Evolutionary conservation across 1,284 basidiomycete genomes (phyloP), one percentile per base, ranked within the genome.

Genomic region (Melampsora americana): DNA sequence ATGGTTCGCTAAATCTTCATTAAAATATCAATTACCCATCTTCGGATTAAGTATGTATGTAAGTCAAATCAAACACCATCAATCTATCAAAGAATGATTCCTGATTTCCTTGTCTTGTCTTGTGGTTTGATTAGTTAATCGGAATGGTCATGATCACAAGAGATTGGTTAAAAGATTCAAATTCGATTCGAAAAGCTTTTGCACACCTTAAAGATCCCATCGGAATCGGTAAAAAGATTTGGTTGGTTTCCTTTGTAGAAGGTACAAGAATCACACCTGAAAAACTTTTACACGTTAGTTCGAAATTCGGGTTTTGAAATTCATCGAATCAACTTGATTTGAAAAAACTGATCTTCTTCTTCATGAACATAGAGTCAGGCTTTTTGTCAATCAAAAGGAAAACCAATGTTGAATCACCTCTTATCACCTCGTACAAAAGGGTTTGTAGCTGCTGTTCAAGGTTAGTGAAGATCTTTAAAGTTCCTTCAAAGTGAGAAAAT

Each of bases 11-110:
- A 74, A 74, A 42, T 66, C 71, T 26, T 66, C 64, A 32, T 61
- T 74, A 12, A 66, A 56, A 48, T 74, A 64, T 62, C 71, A 74
- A 67, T 42, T 74, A 48, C 71, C 71, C 1, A 74, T 74, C 46
- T 74, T 74, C 64, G 71, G 71, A 39, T 53, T 62, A 39, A 66
- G 71, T 66, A 74, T 74, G 71, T 74, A 74, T 60, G 71, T 74
- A 66, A 66, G 71, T 74, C 20, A 1, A 42, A 42, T 3, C 5
- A 67, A 39, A 46, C n/a, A n/a, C 30, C 14, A 35, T 69, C 23
- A 30, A 26, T n/a, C 18, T 6, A 46, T 28, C 5, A 44, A 48
- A 28, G 30, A 46, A 42, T 67, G 42, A 67, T 46, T 5, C 48
- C 30, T 28, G 18, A 32, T 28, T 67, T 20, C 12, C 39, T 42